phyloP scores from a whole-genome alignment of 192 early-diverging fungal species.

The Hyaloraphidium curvatum region DNA sequence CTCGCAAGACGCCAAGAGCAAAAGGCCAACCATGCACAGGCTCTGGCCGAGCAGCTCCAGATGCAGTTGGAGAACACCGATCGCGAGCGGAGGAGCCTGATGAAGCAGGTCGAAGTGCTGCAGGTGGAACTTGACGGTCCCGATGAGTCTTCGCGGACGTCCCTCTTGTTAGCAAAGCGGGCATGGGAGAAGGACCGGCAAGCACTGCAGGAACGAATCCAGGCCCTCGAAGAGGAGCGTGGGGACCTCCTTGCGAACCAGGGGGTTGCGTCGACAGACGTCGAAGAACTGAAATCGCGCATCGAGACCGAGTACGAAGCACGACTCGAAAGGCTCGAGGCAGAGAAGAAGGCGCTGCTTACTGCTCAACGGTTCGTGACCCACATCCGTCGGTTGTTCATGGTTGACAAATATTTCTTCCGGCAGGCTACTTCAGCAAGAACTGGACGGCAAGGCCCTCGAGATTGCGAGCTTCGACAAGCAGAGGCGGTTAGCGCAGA shows the following conservation, averaged over 20 bases:
- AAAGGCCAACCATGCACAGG: slow-evolving; percentile 40
- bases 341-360: slow-evolving; percentile 58
- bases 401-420: too few species aligned
- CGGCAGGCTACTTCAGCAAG: too few species aligned
- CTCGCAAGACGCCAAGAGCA: slow-evolving; percentile 48
- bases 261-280: slow-evolving; percentile 17
- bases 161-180: too few species aligned
- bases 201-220: slow-evolving; percentile 26
- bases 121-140: slow-evolving; percentile 44
- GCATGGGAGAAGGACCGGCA: slow-evolving; percentile 41
- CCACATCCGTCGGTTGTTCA: too few species aligned
- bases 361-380: slow-evolving; percentile 52
- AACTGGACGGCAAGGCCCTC: slow-evolving; percentile 56
- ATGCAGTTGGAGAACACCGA: slow-evolving; percentile 31
- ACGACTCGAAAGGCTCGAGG: slow-evolving; percentile 57
- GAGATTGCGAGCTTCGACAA: slow-evolving; percentile 50
- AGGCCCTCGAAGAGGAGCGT: slow-evolving; percentile 31
- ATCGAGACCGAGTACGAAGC: slow-evolving; percentile 49
- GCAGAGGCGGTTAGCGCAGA: slow-evolving; percentile 32
- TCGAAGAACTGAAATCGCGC: slow-evolving; percentile 32
- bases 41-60: slow-evolving; percentile 39
- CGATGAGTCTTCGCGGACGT: slow-evolving; percentile 37
- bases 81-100: slow-evolving; percentile 39
- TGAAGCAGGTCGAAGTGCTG: slow-evolving; percentile 48
- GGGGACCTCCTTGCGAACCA: slow-evolving; percentile 8